Evolutionary conservation across 2,329 filamentous ascomycete species (phyloP).

Genomic region (Chrysosphaeria jannelii): DNA sequence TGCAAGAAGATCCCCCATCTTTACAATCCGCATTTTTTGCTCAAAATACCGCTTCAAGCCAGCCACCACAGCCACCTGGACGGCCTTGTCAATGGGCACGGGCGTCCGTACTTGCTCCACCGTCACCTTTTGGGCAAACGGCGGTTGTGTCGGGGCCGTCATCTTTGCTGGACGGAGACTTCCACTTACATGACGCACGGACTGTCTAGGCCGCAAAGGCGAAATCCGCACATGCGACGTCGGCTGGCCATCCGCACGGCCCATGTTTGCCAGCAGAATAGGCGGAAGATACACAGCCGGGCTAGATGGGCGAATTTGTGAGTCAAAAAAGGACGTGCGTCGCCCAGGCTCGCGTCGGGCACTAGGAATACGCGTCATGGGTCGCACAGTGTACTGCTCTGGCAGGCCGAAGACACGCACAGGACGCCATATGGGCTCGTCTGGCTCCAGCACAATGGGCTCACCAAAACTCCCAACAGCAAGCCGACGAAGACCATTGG

Average conservation of each 20-base stretch:
- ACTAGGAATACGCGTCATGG: slow-evolving; percentile 28
- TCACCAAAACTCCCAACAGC: slow-evolving; percentile 35
- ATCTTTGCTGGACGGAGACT: too few relatives aligned
- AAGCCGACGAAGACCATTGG: slow-evolving; percentile 33
- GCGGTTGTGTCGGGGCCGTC: slow-evolving; percentile 22
- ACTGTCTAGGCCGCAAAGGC: slow-evolving; percentile 19
- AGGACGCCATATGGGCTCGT: slow-evolving; percentile 41
- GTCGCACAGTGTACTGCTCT: slow-evolving; percentile 33
- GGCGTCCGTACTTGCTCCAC: slow-evolving; percentile 74
- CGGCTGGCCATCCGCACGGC: too few relatives aligned
- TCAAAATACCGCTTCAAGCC: slow-evolving; percentile 77
- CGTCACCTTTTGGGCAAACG: slow-evolving; percentile 44
- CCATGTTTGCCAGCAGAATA: slow-evolving; percentile 60
- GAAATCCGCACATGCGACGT: slow-evolving; percentile 55
- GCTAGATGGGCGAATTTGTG: slow-evolving; percentile 29
- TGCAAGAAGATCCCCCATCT: slow-evolving; percentile 64
- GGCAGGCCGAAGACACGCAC: slow-evolving; percentile 74
- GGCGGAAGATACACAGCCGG: slow-evolving; percentile 52
- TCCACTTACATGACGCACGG: too few relatives aligned
- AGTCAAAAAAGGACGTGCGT: slow-evolving; percentile 31
- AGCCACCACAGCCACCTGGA: slow-evolving; percentile 64
- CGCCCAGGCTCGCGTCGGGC: slow-evolving; percentile 17
- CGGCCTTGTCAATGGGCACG: slow-evolving; percentile 52
- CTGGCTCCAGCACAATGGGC: slow-evolving; percentile 13
- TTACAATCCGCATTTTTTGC: slow-evolving; percentile 49